These are phyloP conservation scores for Marasmius oreades DNA, from an alignment of 1,284 basidiomycete species.

Conservation along the genomic window DNA sequence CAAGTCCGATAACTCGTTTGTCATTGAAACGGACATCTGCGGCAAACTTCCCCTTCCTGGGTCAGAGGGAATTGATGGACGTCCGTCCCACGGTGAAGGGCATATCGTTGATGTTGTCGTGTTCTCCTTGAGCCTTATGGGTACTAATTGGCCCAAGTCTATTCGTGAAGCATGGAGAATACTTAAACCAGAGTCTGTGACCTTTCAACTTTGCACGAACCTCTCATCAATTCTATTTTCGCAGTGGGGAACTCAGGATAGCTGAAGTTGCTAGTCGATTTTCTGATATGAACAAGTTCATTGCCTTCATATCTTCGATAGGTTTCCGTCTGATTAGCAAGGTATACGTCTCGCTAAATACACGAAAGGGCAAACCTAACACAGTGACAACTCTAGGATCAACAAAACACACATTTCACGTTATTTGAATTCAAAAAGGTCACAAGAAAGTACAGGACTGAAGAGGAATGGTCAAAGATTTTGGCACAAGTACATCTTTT, in stretches of 20 bases:
- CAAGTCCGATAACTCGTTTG: conserved; percentile 68
- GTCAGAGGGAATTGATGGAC: conserved; percentile 50
- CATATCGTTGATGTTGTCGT: conserved; percentile 88
- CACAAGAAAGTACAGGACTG: conserved; percentile 40
- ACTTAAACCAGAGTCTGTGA: conserved; percentile 70
- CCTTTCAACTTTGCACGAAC: conserved; percentile 7
- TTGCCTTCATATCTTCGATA: conserved; percentile 63
- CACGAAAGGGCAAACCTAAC: conserved; percentile 8
- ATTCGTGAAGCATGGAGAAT: conserved; percentile 89
- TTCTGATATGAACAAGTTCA: conserved; percentile 72
- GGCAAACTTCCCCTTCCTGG: conserved; percentile 76
- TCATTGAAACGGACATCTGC: conserved; percentile 80
- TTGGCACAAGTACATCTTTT: conserved; percentile 61
- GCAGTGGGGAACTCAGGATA: conserved; percentile 84
- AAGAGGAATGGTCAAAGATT: conserved; percentile 66
- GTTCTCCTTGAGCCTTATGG: conserved; percentile 96
- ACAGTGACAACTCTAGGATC: conserved; percentile 49
- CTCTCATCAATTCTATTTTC: conserved; percentile 4
- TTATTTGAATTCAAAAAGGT: conserved; percentile 83
- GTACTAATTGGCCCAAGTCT: conserved; percentile 92
- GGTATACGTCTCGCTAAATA: conserved; percentile 38
- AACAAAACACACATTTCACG: conserved; percentile 85
- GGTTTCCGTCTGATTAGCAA: conserved; percentile 81
- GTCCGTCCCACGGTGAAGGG: conserved; percentile 47
- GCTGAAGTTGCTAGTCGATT: conserved; percentile 96